Conservation (phyloP, 2,329 filamentous ascomycete species). For the Cucurbitaria berberidis region DNA sequence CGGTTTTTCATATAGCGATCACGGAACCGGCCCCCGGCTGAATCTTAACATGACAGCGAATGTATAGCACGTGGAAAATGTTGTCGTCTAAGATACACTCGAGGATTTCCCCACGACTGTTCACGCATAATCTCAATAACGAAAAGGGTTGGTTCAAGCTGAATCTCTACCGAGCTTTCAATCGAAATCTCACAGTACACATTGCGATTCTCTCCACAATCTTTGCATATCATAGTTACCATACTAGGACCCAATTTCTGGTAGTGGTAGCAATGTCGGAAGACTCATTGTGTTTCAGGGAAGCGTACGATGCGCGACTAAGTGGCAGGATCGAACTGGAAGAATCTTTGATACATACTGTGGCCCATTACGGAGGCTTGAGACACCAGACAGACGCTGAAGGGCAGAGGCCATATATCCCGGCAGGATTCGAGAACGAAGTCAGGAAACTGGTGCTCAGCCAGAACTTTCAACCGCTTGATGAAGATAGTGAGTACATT, state of each 20-base stretch:
- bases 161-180: neutral
- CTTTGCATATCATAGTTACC: constrained; percentile 1
- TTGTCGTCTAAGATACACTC: neutral
- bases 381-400: constrained; percentile 8
- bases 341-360: constrained; percentile 8
- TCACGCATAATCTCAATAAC: neutral
- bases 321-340: constrained; percentile 3
- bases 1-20: neutral
- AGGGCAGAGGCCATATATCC: constrained; percentile 3
- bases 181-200: neutral
- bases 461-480: constrained; percentile 2
- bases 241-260: constrained; percentile 2
- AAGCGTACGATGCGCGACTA: constrained; percentile 2
- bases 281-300: constrained; percentile 6
- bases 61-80: neutral
- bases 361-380: constrained; percentile 6
- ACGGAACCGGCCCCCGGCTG: neutral
- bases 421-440: constrained; percentile 7
- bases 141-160: neutral
- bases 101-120: neutral
- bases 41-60: constrained; percentile 1
- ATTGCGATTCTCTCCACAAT: constrained; percentile 2
- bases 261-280: constrained; percentile 4
- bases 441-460: constrained; percentile 6
- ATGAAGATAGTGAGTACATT: constrained; percentile 6